Evolutionary conservation across 495 filamentous ascomycete genomes (phyloP).

Genomic region (Elaphomyces granulatus): DNA sequence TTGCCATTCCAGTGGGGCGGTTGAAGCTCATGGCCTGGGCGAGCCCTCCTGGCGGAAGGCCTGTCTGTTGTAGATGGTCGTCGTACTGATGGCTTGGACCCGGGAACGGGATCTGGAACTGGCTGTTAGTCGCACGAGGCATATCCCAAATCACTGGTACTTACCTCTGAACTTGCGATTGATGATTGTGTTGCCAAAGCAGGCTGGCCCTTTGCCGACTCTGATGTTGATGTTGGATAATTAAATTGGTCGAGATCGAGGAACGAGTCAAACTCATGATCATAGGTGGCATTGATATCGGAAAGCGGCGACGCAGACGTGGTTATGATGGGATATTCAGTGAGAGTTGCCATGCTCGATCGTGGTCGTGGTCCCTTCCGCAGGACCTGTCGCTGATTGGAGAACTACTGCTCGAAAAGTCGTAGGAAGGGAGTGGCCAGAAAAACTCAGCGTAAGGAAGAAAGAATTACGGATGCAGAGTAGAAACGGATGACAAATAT

Average conservation of each 20-base stretch:
- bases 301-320: conserved; percentile 15
- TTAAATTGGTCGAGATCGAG: conserved; percentile 36
- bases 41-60: conserved; percentile 65
- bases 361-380: too few species aligned
- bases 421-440: too few species aligned
- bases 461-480: too few species aligned
- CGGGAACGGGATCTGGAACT: conserved; percentile 44
- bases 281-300: conserved; percentile 21
- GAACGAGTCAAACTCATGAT: conserved; percentile 36
- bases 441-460: too few species aligned
- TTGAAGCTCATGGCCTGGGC: conserved; percentile 55
- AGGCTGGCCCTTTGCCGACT: conserved; percentile 27
- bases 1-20: conserved; percentile 38
- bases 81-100: conserved; percentile 89
- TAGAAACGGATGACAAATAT: too few species aligned
- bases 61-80: conserved; percentile 81
- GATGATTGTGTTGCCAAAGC: conserved; percentile 24
- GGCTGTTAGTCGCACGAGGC: conserved; percentile 28
- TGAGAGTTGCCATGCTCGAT: conserved; percentile 25
- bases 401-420: too few species aligned
- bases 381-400: too few species aligned
- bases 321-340: conserved; percentile 23
- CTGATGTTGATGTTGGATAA: conserved; percentile 23
- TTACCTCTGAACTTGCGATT: conserved; percentile 26
- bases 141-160: conserved; percentile 23